Percentiles rank a stretch among this genome's conserved stretches.
Conservation (phyloP, 345 rosid species). For the Gossypium arboreum region DNA sequence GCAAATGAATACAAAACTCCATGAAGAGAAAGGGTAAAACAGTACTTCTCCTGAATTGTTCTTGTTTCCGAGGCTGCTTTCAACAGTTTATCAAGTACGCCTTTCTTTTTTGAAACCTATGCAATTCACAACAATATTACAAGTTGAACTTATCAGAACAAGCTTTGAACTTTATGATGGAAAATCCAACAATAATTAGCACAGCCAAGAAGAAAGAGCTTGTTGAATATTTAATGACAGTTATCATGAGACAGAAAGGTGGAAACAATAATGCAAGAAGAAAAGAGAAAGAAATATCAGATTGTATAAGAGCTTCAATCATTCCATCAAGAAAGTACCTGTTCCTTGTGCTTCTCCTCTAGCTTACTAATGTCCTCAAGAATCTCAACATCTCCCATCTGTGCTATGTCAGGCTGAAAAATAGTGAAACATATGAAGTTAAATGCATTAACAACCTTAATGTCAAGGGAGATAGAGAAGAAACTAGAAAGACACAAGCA, state of each 20-base stretch:
- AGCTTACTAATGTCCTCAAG: constrained; percentile 49
- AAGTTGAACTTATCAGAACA: not conserved
- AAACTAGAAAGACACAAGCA: constrained; percentile 9
- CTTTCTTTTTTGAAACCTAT: constrained; percentile 71
- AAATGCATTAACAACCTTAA: not conserved
- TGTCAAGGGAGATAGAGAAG: constrained; percentile 10
- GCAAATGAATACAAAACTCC: constrained; percentile 9
- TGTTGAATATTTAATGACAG: not conserved
- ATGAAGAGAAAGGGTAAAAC: constrained; percentile 19
- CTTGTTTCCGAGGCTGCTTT: constrained; percentile 56
- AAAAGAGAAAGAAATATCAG: constrained; percentile 1
- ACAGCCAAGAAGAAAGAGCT: not conserved
- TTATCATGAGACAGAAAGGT: not conserved
- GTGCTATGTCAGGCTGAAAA: constrained; percentile 48
- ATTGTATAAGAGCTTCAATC: not conserved
- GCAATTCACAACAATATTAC: constrained; percentile 18
- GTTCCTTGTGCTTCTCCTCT: constrained; percentile 55
- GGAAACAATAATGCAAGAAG: not conserved
- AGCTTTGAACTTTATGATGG: constrained; percentile 7
- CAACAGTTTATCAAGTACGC: constrained; percentile 53
- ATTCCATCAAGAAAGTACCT: constrained; percentile 48
- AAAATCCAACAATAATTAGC: constrained; percentile 13
- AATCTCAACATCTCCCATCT: constrained; percentile 58
- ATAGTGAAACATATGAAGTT: constrained; percentile 19
- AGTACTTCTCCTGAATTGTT: constrained; percentile 73